Percentiles rank a stretch among this genome's conserved stretches.
These are phyloP conservation scores for Sporothrix variecibatus DNA, from an alignment of 2,329 filamentous ascomycete genomes.

Conservation along the genomic window DNA sequence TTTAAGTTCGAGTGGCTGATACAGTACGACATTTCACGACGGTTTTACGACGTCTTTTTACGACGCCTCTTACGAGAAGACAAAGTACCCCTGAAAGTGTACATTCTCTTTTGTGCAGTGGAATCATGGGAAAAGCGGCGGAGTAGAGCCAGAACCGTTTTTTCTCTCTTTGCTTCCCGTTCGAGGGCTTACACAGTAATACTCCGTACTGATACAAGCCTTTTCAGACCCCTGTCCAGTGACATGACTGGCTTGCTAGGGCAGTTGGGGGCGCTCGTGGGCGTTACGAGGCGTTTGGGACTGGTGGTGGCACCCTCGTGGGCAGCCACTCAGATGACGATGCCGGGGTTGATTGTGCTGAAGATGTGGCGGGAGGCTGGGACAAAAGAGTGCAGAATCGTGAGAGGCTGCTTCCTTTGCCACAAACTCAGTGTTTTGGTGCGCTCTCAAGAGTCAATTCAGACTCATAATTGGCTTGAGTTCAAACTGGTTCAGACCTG, in stretches of 20 bases:
- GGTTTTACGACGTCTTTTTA: not conserved
- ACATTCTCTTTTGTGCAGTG: not conserved
- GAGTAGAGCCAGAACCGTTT: not conserved
- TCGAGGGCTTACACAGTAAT: no score
- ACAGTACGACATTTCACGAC: not conserved
- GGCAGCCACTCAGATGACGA: slow-evolving; percentile 16
- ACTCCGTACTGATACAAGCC: no score
- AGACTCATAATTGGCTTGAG: not conserved
- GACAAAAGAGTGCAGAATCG: no score
- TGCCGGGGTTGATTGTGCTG: not conserved
- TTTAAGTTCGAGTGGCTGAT: slow-evolving; percentile 3
- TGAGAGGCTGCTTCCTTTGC: not conserved
- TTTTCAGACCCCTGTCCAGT: not conserved
- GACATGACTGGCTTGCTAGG: not conserved
- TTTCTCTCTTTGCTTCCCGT: not conserved
- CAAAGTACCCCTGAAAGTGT: no score
- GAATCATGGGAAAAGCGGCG: not conserved
- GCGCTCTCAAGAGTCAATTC: not conserved
- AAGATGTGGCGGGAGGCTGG: slow-evolving; percentile 1
- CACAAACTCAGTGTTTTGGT: not conserved
- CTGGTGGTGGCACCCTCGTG: not conserved
- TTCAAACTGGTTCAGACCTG: not conserved
- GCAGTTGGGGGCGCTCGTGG: not conserved
- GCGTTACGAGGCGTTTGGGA: not conserved
- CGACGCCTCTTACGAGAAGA: not conserved